Evolutionary conservation across 768 basidiomycete genomes (phyloP), one percentile per base, ranked within the genome.

Genomic region (Coprinellus micaceus): DNA sequence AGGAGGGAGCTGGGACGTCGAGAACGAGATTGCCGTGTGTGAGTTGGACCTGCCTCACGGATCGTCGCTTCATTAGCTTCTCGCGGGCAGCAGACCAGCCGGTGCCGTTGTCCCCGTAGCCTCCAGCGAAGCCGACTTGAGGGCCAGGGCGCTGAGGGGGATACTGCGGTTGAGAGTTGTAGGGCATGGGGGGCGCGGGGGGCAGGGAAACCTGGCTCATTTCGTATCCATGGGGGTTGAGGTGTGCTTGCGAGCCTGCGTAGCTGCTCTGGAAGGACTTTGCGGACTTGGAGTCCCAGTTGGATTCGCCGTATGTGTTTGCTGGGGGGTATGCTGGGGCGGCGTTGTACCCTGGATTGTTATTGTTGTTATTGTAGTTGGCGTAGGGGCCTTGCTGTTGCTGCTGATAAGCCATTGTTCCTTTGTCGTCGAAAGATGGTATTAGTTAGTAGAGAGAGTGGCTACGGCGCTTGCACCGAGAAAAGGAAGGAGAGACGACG

Each of bases 1-100:
- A 83, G 43, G 81, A 80, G 2, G 92, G 92, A 2, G 91, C 91
- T 25, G 79, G 83, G 47, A 91, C 82, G 66, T 94, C 92, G 56
- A 94, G 80, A 19, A 94, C 88, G 45, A 94, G 73, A 69, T 94
- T 94, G 37, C 92, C 92, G 54, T 91, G 77, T 67, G 84, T 78
- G 36, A 94, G 83, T 63, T 86, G 84, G 58, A 94, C 87, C 61
- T 91, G 86, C 57, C 86, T 83, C 41, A 90, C 77, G 37, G 88
- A 89, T 52, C 90, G 79, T 41, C 86, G 83, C 66, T 86, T 89
- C 84, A 93, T 84, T 71, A 92, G 82, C 69, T 90, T 88, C 59
- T 93, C 89, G 61, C 83, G 76, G 43, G 86, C 87, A 41, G 76
- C 75, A 24, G 84, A 82, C 71, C 84, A 92, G 15, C 87, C 88